Percentiles rank a stretch among this genome's conserved stretches.
phyloP scores from a whole-genome alignment of 2,329 filamentous ascomycete species.

The Allantophomopsis cytisporea region DNA sequence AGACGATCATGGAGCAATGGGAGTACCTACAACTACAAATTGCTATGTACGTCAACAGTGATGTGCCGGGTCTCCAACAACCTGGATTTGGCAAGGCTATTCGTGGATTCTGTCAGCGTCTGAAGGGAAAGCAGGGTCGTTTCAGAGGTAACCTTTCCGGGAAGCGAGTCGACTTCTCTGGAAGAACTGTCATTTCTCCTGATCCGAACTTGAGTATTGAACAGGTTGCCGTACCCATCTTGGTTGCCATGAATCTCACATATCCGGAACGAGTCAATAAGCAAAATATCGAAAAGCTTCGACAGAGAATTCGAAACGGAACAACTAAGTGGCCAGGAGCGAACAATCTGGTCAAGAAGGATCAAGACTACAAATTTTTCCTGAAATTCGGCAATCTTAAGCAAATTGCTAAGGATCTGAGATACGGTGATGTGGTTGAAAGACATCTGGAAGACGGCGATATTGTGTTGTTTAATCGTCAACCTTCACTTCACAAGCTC shows the following conservation, averaged over 20 bases:
- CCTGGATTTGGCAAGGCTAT: constrained; percentile 79
- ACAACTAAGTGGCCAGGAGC: constrained; percentile 75
- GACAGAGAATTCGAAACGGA: constrained; percentile 61
- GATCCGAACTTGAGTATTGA: constrained; percentile 91
- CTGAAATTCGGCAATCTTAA: constrained; percentile 64
- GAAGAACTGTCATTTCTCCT: constrained; percentile 91
- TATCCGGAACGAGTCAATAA: constrained; percentile 82
- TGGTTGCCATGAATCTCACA: constrained; percentile 93
- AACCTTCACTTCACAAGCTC: constrained; percentile 94
- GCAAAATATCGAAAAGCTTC: constrained; percentile 76
- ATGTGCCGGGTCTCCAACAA: constrained; percentile 84
- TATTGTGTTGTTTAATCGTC: constrained; percentile 93
- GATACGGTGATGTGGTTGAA: constrained; percentile 80
- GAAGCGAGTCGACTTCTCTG: constrained; percentile 97
- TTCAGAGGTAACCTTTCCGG: constrained; percentile 95
- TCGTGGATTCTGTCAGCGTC: constrained; percentile 82
- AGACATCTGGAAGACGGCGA: constrained; percentile 92
- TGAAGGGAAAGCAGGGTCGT: constrained; percentile 95
- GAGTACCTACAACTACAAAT: constrained; percentile 92
- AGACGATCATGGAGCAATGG: constrained; percentile 96
- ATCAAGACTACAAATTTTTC: constrained; percentile 54
- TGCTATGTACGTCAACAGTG: constrained; percentile 96
- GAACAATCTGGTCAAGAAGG: constrained; percentile 65
- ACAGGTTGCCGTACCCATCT: constrained; percentile 78
- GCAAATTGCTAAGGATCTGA: constrained; percentile 58